Evolutionary conservation across 164 flowering plant species (phyloP), one percentile per base, ranked within the genome.

Genomic region (Paratinospora sagittata): DNA sequence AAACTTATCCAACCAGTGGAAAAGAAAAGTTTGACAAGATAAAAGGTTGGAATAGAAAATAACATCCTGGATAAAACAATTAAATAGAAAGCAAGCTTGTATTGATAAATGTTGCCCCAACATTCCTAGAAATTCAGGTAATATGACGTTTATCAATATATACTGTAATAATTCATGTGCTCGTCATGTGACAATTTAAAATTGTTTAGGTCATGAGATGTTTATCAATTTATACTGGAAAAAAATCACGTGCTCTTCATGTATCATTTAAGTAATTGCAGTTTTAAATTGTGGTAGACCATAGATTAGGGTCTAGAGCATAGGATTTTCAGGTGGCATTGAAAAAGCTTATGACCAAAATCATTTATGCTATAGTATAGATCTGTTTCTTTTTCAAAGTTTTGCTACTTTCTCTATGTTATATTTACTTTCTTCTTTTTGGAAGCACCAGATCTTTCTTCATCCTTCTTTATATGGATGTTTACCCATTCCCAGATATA

Each of bases 41-140:
- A 21, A 61, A 49, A 65, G 39, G 41, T 11, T 41, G 8, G 26
- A 61, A 27, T 26, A 55, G 26, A 55, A 55, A 55, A 55, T 8
- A 55, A 9, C n/a, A 19, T 17, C 24, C 21, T 4, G 24, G 8
- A 55, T 17, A 55, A 55, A 19, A 19, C 61, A 55, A 17, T 55
- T 55, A 9, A 55, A 55, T 55, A 55, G 24, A 19, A 55, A 19
- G 61, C 34, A 96, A 87, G 74, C 87, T 91, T 77, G 79, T 92
- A 27, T 71, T 96, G 63, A 76, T 90, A 64, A 91, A 89, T 81
- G 78, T 92, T 74, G 96, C 97, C 60, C 99, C 98, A 19, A 81
- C 81, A 8, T 84, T 92, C 52, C 91, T 93, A 24, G 99, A 90
- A n/a, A 68, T 96, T 69, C 99, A 96, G 93, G 99, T 95, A 78